Percentiles rank a stretch among this genome's conserved stretches.
Conservation (phyloP, 2,329 filamentous ascomycete genomes). For the Fusarium subglutinans region DNA sequence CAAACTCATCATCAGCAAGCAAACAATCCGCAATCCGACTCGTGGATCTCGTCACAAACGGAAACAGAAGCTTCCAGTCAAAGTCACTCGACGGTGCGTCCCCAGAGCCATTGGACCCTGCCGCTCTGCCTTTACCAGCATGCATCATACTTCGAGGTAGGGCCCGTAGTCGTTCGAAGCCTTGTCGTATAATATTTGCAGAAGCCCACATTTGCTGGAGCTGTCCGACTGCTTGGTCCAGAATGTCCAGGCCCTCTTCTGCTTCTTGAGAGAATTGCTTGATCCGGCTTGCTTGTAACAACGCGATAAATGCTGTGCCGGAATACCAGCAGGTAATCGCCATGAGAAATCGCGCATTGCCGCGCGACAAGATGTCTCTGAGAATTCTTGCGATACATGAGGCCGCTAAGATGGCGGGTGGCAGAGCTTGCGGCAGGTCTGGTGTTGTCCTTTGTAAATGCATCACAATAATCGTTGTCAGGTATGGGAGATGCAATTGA, state of each 20-base stretch:
- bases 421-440: constrained; percentile 45
- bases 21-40: constrained; percentile 28
- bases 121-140: neutral
- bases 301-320: constrained; percentile 52
- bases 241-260: constrained; percentile 27
- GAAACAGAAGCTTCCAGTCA: constrained; percentile 32
- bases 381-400: constrained; percentile 40
- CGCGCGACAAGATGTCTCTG: constrained; percentile 50
- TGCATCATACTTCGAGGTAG: constrained; percentile 21
- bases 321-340: constrained; percentile 56
- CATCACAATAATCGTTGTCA: constrained; percentile 53
- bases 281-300: constrained; percentile 48
- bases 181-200: constrained; percentile 33
- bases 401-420: constrained; percentile 28
- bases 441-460: constrained; percentile 49
- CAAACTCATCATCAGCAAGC: constrained; percentile 30
- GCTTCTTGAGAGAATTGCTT: constrained; percentile 31
- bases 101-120: neutral
- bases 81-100: neutral
- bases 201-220: constrained; percentile 39
- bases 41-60: constrained; percentile 30
- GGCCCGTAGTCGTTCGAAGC: constrained; percentile 29
- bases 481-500: constrained; percentile 53
- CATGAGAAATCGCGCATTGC: constrained; percentile 52
- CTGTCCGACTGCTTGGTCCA: constrained; percentile 30